Evolutionary conservation across 768 basidiomycete genomes (phyloP).

Genomic region (Tulasnella sp.): DNA sequence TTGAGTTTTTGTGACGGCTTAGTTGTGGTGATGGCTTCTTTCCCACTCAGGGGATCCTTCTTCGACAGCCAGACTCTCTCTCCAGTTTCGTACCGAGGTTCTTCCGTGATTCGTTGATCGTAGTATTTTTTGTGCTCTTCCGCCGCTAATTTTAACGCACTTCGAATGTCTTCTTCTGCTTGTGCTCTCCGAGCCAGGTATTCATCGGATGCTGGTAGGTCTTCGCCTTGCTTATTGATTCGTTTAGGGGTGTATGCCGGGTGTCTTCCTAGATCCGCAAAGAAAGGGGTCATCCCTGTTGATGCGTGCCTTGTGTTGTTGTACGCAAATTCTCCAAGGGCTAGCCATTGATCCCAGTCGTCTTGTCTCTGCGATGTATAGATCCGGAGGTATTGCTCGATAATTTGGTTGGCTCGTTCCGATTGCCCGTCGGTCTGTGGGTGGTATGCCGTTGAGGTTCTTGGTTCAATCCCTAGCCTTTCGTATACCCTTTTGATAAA

Average conservation of each 20-base stretch:
- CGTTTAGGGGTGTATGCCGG: neutral
- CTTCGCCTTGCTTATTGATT: neutral
- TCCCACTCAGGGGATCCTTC: too few species aligned
- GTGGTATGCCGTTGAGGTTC: conserved; percentile 32
- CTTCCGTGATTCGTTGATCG: neutral
- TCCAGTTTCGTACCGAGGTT: neutral
- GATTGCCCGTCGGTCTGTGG: conserved; percentile 34
- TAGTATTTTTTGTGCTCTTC: too few species aligned
- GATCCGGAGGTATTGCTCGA: conserved; percentile 30
- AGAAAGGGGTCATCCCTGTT: conserved; percentile 30
- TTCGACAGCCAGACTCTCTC: too few species aligned
- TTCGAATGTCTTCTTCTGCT: too few species aligned
- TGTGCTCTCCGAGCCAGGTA: neutral
- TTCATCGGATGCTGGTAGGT: neutral
- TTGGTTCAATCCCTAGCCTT: conserved; percentile 19
- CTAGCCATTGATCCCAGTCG: conserved; percentile 32
- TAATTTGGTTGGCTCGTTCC: conserved; percentile 25
- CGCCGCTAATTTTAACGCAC: too few species aligned
- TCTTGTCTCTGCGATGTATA: conserved; percentile 32
- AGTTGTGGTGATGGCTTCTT: too few species aligned
- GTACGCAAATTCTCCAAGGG: conserved; percentile 32
- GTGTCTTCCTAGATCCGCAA: conserved; percentile 26
- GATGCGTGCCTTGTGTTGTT: conserved; percentile 29
- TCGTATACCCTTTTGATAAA: conserved; percentile 18
- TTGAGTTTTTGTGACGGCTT: conserved; percentile 15